Base-by-base conservation (phyloP, 441 rosid species). In the Corymbia citriodora region DNA sequence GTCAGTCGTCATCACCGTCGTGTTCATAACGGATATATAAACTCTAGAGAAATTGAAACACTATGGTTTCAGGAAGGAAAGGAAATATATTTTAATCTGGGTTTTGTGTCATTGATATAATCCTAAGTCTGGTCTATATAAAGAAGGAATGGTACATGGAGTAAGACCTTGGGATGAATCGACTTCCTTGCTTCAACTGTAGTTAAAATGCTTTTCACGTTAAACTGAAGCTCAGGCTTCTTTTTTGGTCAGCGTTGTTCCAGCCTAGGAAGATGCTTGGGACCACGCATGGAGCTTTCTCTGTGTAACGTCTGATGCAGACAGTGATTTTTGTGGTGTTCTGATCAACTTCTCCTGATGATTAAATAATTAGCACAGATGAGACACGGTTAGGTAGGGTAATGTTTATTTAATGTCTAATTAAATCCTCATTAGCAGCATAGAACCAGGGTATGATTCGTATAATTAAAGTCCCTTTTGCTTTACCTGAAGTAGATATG, bases 151-250 rank as follows among this genome's bases (percentile, higher is more conserved):
- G 21, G 25, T 36, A 52, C 36, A 90, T 70, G 91, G 91, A 89
- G 88, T 91, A 91, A 92, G 88, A 92, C 70, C 49, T 72, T 8
- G 70, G 91, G 87, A 74, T 90, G 95, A 94, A 95, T 95, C 96
- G 89, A 92, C 97, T 95, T 94, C 96, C 93, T 96, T 95, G 93
- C 96, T 96, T 96, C 94, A 40, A 85, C 87, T 89, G 89, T 88
- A 94, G 95, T 95, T 95, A 54, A 92, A 91, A 68, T 91, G 88
- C 87, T 21, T 88, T 79, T 21, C 9, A 90, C 45, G 89, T 88
- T 33, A 48, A 54, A 63, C 1, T 59, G 59, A 83, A 74, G 72
- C 72, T 82, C 59, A 36, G 81, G 25, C 40, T 57, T 85, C 88
- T 85, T 50, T 15, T 55, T 10, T 18, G 25, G 25, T 70, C 48